These are phyloP conservation scores for Paxillus ammoniavirescens DNA, from an alignment of 768 basidiomycete genomes.

Conservation along the genomic window DNA sequence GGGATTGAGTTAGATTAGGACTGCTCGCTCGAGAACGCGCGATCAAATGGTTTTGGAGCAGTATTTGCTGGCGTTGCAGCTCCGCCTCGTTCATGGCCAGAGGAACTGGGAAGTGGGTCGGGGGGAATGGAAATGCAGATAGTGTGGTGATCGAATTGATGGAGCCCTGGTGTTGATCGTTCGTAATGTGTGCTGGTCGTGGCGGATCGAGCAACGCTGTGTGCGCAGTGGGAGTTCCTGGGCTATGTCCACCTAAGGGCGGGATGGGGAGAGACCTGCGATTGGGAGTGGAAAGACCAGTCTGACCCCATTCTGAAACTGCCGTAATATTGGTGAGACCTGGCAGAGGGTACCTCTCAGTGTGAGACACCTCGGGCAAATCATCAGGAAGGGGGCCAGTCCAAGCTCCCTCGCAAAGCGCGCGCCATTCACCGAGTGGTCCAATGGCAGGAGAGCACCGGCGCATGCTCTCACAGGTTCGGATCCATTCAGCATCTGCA, in stretches of 20 bases:
- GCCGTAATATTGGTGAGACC: not conserved
- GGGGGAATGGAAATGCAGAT: slow-evolving; percentile 72
- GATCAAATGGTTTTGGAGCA: slow-evolving; percentile 18
- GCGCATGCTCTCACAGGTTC: slow-evolving; percentile 69
- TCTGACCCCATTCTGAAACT: slow-evolving; percentile 33
- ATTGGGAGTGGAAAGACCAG: slow-evolving; percentile 13
- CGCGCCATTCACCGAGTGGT: slow-evolving; percentile 67
- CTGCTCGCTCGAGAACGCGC: slow-evolving; percentile 15
- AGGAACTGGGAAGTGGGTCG: slow-evolving; percentile 69
- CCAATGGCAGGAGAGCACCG: slow-evolving; percentile 66
- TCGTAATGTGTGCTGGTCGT: slow-evolving; percentile 19
- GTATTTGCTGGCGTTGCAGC: slow-evolving; percentile 23
- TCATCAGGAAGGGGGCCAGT: slow-evolving; percentile 39
- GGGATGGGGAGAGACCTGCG: slow-evolving; percentile 23
- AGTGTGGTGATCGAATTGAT: slow-evolving; percentile 60
- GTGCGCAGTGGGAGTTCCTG: slow-evolving; percentile 9
- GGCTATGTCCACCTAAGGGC: slow-evolving; percentile 10
- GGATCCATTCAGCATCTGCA: slow-evolving; percentile 79
- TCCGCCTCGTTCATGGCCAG: slow-evolving; percentile 32
- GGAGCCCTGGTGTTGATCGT: slow-evolving; percentile 25
- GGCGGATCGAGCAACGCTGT: slow-evolving; percentile 20
- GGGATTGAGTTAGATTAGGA: slow-evolving; percentile 10
- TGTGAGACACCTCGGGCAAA: slow-evolving; percentile 20
- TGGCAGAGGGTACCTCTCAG: not conserved
- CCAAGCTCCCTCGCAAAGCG: slow-evolving; percentile 78